Base-by-base conservation (phyloP, 345 rosid species). In the Sonneratia alba region DNA sequence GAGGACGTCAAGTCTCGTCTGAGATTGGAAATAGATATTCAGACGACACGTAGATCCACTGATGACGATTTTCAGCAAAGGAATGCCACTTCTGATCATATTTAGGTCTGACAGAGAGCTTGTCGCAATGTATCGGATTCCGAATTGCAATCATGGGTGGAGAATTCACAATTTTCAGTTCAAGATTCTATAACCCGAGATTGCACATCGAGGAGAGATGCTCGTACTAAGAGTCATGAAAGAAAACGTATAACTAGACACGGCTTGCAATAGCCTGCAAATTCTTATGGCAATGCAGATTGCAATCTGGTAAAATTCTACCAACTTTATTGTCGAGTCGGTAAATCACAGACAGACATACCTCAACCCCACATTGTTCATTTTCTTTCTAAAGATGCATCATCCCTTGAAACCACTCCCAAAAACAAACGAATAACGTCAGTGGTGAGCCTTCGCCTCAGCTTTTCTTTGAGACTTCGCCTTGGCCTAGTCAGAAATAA, bases 381-480 rank as follows among this genome's bases (percentile, higher is more conserved):
- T 37, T 66, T 14, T 66, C 22, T 16, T 8, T 66, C 37, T 22
- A 9, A 62, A 62, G 66, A 62, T 37, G 24, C 27, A 59, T 14
- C 53, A 12, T 45, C 67, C 64, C 49, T 51, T 27, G 43, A 56
- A 40, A 27, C 32, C 68, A 61, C 77, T 69, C 48, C 27, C 34
- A 3, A 27, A 47, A 59, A 40, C 55, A 69, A 69, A n/a, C 4
- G 18, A 42, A n/a, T 2, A 36, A 59, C 42, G 69, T 55, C 63
- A 74, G 24, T 74, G 77, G 45, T 74, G 77, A 74, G 69, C 77
- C 89, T 85, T 82, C 19, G 84, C 87, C 79, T 83, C 89, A 68
- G 86, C 85, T 76, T 87, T 89, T 77, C 71, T 74, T 2, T 76
- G 87, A 13, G 91, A 87, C 71, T 83, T 88, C 68, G 83, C 77